Percentiles rank a stretch among this genome's conserved stretches.
Evolutionary conservation across 2,329 filamentous ascomycete genomes (phyloP).

Genomic region (Penicillium sp.): DNA sequence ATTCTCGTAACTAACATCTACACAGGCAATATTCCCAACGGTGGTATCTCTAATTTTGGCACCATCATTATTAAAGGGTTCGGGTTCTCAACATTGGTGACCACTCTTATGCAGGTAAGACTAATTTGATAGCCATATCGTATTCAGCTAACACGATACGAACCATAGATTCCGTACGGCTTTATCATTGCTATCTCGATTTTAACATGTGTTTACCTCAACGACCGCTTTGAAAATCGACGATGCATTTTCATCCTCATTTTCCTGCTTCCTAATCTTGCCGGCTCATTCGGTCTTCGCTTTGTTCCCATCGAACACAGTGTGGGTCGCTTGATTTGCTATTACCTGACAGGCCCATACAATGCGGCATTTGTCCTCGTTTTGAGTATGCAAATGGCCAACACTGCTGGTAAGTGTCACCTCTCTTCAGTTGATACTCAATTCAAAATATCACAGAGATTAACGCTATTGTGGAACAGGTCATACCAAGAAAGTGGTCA

Average conservation of each 20-base stretch:
- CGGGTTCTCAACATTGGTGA: conserved; percentile 56
- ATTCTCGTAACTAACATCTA: neutral
- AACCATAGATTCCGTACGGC: conserved; percentile 48
- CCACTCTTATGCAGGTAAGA: conserved; percentile 52
- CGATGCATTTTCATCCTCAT: conserved; percentile 56
- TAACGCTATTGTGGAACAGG: conserved; percentile 31
- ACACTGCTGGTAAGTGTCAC: conserved; percentile 42
- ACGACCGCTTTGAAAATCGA: conserved; percentile 49
- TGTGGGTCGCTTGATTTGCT: conserved; percentile 59
- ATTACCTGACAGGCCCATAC: conserved; percentile 57
- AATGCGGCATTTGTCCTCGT: conserved; percentile 56
- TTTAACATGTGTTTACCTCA: conserved; percentile 49
- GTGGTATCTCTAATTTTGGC: conserved; percentile 60
- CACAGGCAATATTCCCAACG: conserved; percentile 53
- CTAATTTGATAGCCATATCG: too few species aligned
- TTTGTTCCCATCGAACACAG: conserved; percentile 53
- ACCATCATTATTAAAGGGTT: conserved; percentile 60
- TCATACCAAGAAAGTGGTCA: conserved; percentile 64
- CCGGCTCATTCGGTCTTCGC: conserved; percentile 58
- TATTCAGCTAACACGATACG: neutral
- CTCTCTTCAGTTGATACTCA: rapidly evolving
- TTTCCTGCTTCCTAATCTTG: conserved; percentile 61
- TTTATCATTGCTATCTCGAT: conserved; percentile 53
- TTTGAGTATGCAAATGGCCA: conserved; percentile 47
- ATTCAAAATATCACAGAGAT: too few species aligned